phyloP scores from a whole-genome alignment of 2,329 filamentous ascomycete species.

The Salinomyces thailandicus region DNA sequence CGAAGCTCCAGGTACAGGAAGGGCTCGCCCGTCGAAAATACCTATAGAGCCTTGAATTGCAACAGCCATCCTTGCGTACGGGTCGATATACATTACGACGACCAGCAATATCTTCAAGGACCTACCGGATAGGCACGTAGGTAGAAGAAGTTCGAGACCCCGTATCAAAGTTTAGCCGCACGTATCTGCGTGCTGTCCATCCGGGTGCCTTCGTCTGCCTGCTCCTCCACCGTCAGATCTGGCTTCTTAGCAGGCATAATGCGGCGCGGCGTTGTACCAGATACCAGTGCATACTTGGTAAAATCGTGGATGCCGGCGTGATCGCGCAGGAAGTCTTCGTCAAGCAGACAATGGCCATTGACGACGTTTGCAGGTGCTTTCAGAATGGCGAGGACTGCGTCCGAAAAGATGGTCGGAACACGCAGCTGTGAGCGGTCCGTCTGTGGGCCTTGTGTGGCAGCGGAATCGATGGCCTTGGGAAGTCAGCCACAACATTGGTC shows the following conservation, averaged over 20 bases:
- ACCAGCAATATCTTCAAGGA: too few species aligned
- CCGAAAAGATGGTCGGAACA: slow-evolving; percentile 58
- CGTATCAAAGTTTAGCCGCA: slow-evolving; percentile 14
- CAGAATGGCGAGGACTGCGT: slow-evolving; percentile 66
- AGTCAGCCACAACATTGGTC: too few species aligned
- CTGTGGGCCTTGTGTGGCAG: slow-evolving; percentile 50
- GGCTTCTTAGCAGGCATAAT: slow-evolving; percentile 70
- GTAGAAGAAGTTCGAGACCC: too few species aligned
- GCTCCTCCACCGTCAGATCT: slow-evolving; percentile 60
- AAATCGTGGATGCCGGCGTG: slow-evolving; percentile 60
- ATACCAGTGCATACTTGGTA: slow-evolving; percentile 58
- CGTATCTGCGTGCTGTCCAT: slow-evolving; percentile 50
- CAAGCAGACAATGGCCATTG: slow-evolving; percentile 62
- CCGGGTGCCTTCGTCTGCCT: slow-evolving; percentile 66
- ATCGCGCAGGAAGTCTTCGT: slow-evolving; percentile 68
- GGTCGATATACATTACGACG: too few species aligned
- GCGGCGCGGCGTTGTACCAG: slow-evolving; percentile 52
- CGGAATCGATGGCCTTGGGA: slow-evolving; percentile 56
- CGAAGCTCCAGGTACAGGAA: too few species aligned
- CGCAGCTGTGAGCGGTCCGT: slow-evolving; percentile 18
- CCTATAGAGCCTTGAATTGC: too few species aligned
- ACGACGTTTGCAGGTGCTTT: slow-evolving; percentile 48
- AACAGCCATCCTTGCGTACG: too few species aligned
- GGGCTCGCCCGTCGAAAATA: too few species aligned
- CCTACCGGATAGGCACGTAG: too few species aligned